Conservation (phyloP, 768 basidiomycete species). For the Lactarius sanguifluus region DNA sequence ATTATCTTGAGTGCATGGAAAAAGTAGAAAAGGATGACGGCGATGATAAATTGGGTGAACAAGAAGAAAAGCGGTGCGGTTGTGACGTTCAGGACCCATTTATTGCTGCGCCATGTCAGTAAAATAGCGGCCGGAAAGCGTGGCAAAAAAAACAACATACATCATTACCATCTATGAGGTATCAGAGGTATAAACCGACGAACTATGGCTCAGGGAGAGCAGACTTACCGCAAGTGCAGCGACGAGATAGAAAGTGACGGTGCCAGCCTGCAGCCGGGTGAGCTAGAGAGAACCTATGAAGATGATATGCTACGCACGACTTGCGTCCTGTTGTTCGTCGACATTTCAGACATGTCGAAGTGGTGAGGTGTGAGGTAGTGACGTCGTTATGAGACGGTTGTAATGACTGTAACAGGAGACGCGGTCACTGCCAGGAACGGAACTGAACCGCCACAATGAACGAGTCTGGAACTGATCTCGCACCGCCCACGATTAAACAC, state of each 20-base stretch:
- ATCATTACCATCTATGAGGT: slow-evolving; percentile 82
- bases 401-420: not conserved
- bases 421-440: not conserved
- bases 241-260: slow-evolving; percentile 85
- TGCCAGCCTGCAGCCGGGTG: slow-evolving; percentile 55
- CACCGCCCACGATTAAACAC: slow-evolving; percentile 19
- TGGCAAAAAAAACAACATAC: slow-evolving; percentile 41
- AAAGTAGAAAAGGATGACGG: slow-evolving; percentile 69
- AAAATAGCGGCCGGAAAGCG: slow-evolving; percentile 9
- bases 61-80: slow-evolving; percentile 84
- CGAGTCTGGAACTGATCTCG: slow-evolving; percentile 7
- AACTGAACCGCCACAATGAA: slow-evolving; percentile 6
- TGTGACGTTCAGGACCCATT: slow-evolving; percentile 85
- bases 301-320: slow-evolving; percentile 15
- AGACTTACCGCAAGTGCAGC: slow-evolving; percentile 78
- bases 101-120: slow-evolving; percentile 54
- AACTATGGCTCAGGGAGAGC: not conserved
- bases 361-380: not conserved
- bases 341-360: slow-evolving; percentile 12
- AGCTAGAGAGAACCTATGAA: not conserved
- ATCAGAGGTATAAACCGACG: slow-evolving; percentile 6
- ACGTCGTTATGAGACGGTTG: not conserved
- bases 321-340: not conserved
- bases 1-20: slow-evolving; percentile 63
- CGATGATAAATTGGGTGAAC: slow-evolving; percentile 75